Evolutionary conservation across 2,329 filamentous ascomycete species (phyloP).

Genomic region (Diaporthe citriasiana): DNA sequence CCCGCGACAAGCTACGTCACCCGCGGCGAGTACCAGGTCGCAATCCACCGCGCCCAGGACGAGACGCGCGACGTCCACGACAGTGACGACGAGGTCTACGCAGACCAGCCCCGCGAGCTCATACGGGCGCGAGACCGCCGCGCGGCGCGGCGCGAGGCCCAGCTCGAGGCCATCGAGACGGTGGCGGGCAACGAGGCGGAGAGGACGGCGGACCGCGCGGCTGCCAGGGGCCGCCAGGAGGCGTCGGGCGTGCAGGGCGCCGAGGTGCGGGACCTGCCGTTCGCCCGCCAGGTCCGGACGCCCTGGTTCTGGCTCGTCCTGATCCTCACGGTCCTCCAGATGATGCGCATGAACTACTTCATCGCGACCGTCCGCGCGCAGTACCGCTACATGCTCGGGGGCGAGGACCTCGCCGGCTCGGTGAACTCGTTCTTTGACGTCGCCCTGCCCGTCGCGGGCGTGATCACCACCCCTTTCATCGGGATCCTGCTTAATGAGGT

Average conservation of each 20-base stretch:
- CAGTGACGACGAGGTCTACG: slow-evolving; percentile 67
- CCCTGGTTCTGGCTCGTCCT: slow-evolving; percentile 82
- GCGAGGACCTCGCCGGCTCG: slow-evolving; percentile 51
- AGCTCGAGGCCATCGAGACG: slow-evolving; percentile 73
- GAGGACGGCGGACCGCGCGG: slow-evolving; percentile 69
- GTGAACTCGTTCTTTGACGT: slow-evolving; percentile 60
- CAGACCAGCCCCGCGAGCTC: slow-evolving; percentile 56
- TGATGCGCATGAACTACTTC: slow-evolving; percentile 78
- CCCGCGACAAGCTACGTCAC: slow-evolving; percentile 56
- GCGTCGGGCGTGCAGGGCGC: slow-evolving; percentile 79
- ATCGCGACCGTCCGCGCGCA: slow-evolving; percentile 79
- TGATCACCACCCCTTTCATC: slow-evolving; percentile 79
- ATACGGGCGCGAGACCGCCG: slow-evolving; percentile 58
- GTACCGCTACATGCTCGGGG: slow-evolving; percentile 76
- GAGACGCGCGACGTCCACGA: slow-evolving; percentile 60
- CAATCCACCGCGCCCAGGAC: slow-evolving; percentile 56
- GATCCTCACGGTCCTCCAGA: slow-evolving; percentile 71
- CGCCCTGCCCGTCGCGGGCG: slow-evolving; percentile 76
- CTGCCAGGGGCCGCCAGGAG: slow-evolving; percentile 65
- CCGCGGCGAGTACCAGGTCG: slow-evolving; percentile 55
- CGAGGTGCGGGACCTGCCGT: slow-evolving; percentile 73
- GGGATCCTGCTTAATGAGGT: slow-evolving; percentile 77
- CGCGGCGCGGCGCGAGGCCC: slow-evolving; percentile 66
- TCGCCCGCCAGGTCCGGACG: slow-evolving; percentile 74
- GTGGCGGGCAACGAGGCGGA: slow-evolving; percentile 71